A percentile compares a stretch with the other conserved stretches of the same genome.
These are phyloP conservation scores for Alternaria burnsii DNA, from an alignment of 2,329 filamentous ascomycete genomes.

Conservation along the genomic window DNA sequence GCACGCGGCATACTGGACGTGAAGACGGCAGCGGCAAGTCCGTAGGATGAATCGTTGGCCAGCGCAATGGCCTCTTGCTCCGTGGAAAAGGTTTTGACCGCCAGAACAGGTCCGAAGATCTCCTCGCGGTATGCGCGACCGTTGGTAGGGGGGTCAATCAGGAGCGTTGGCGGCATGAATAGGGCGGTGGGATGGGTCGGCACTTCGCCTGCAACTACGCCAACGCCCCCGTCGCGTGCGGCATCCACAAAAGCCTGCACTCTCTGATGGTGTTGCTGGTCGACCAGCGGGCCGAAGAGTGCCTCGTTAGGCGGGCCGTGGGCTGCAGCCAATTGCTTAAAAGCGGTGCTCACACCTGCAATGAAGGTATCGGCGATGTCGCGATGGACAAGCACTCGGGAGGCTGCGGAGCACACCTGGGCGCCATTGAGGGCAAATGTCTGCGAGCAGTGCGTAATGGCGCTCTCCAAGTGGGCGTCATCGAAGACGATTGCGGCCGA, in stretches of 20 bases:
- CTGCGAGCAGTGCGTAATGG: conserved; percentile 28
- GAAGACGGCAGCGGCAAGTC: conserved; percentile 27
- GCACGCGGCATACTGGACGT: conserved; percentile 24
- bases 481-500: conserved; percentile 57
- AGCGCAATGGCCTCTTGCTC: conserved; percentile 45
- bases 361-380: conserved; percentile 2
- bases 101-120: conserved; percentile 46
- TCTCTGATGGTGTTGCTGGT: conserved; percentile 1
- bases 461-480: conserved; percentile 59
- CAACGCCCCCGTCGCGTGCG: conserved; percentile 19
- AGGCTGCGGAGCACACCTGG: conserved; percentile 7
- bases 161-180: conserved; percentile 8
- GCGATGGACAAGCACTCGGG: conserved; percentile 1
- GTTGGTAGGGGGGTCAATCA: conserved; percentile 2
- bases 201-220: conserved; percentile 19
- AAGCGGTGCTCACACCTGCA: not conserved
- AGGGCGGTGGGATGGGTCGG: not conserved
- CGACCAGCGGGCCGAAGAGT: conserved; percentile 5
- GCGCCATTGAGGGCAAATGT: conserved; percentile 7
- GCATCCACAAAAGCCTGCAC: conserved; percentile 3
- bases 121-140: conserved; percentile 26
- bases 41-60: conserved; percentile 45
- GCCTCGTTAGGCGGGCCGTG: not conserved
- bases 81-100: conserved; percentile 42
- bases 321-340: conserved; percentile 1